Conservation (phyloP, 2,329 filamentous ascomycete genomes). For the Fusarium sp. region DNA sequence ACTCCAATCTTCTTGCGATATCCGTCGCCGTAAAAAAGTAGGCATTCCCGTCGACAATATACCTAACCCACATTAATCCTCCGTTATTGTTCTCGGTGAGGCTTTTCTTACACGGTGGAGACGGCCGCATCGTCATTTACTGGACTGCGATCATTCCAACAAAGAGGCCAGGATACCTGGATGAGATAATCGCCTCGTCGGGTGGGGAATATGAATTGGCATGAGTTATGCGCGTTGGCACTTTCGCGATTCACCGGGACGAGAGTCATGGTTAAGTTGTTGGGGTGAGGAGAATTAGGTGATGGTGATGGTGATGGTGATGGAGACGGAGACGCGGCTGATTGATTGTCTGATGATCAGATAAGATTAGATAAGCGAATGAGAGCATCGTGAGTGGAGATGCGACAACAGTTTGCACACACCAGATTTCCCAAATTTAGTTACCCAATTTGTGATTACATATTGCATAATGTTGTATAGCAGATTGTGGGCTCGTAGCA, state of each 20-base stretch:
- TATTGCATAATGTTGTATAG: too few species aligned
- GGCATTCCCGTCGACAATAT: conserved; percentile 48
- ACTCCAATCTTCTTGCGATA: conserved; percentile 38
- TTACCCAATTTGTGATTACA: too few species aligned
- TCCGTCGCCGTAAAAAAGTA: conserved; percentile 48
- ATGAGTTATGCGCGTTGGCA: conserved; percentile 31
- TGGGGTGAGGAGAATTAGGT: neutral
- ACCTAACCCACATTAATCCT: conserved; percentile 28
- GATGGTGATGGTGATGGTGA: neutral
- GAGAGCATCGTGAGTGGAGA: neutral
- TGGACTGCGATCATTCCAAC: conserved; percentile 37
- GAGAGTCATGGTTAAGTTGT: conserved; percentile 12
- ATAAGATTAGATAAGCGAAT: conserved; percentile 13
- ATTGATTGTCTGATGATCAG: neutral
- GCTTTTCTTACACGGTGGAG: conserved; percentile 41
- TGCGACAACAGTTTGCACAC: too few species aligned
- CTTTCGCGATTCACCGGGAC: neutral
- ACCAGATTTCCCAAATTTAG: too few species aligned
- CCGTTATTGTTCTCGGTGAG: neutral
- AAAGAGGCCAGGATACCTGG: conserved; percentile 43
- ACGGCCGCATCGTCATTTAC: conserved; percentile 19
- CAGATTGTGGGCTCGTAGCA: too few species aligned
- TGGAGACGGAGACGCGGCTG: neutral
- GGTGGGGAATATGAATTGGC: conserved; percentile 23
- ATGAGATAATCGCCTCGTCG: conserved; percentile 41